Evolutionary conservation across 2,329 filamentous ascomycete genomes (phyloP).

Genomic region (Colletotrichum euphorbiae): DNA sequence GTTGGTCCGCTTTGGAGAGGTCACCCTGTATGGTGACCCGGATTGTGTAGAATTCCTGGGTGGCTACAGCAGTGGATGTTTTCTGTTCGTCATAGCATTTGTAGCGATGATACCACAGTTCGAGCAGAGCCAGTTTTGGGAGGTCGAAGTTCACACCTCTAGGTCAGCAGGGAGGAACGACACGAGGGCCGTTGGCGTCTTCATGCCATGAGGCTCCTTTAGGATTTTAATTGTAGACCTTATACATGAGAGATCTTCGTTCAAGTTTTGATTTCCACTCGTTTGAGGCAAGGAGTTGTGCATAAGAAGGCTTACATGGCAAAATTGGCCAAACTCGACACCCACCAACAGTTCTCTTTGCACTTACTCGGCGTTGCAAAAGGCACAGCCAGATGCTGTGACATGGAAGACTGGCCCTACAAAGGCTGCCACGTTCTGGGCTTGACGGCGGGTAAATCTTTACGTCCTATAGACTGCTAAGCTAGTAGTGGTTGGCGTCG

Average conservation of each 20-base stretch:
- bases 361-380: too few relatives aligned
- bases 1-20: conserved; percentile 1
- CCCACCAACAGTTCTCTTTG: too few relatives aligned
- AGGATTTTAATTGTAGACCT: conserved; percentile 18
- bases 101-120: conserved; percentile 40
- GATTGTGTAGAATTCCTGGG: conserved; percentile 26
- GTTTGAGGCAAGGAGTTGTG: too few relatives aligned
- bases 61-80: conserved; percentile 28
- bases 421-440: too few relatives aligned
- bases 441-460: too few relatives aligned
- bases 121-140: conserved; percentile 10
- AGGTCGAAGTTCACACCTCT: conserved; percentile 3
- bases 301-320: too few relatives aligned
- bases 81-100: conserved; percentile 40
- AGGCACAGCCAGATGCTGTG: too few relatives aligned
- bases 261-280: not conserved
- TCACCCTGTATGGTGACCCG: not conserved
- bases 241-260: not conserved
- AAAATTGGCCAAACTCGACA: too few relatives aligned
- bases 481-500: too few relatives aligned
- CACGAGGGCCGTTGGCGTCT: not conserved
- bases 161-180: conserved; percentile 4
- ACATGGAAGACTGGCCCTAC: too few relatives aligned
- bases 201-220: conserved; percentile 7
- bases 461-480: too few relatives aligned